Conservation (phyloP, 208 protist species). For the Acanthamoeba sp. region DNA sequence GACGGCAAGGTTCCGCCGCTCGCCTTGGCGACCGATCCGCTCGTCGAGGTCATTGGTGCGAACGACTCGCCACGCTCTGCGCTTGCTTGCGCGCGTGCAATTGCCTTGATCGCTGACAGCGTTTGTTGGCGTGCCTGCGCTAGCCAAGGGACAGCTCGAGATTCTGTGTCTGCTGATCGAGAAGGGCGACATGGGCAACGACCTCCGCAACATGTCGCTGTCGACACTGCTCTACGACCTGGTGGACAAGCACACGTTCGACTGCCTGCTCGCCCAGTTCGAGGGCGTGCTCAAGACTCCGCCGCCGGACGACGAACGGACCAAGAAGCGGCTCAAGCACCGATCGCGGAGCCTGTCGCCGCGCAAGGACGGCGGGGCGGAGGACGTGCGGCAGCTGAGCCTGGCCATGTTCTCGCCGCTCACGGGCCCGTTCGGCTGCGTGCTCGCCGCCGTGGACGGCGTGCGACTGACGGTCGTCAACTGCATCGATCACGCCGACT, state of each 20-base stretch:
- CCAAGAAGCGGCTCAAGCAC: not conserved
- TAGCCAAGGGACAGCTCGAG: constrained; percentile 60
- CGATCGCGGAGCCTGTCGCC: constrained; percentile 7
- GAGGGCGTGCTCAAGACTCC: not conserved
- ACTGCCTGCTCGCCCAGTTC: constrained; percentile 48
- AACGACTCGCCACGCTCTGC: not conserved
- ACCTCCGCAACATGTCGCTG: constrained; percentile 24
- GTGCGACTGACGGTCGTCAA: constrained; percentile 39
- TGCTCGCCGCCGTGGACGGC: constrained; percentile 1
- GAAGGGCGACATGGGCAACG: constrained; percentile 40
- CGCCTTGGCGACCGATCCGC: not conserved
- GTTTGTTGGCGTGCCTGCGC: no score
- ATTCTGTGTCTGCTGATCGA: constrained; percentile 72
- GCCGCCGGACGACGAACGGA: not conserved
- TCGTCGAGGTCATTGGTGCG: not conserved
- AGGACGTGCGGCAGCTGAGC: constrained; percentile 36
- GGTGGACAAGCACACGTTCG: constrained; percentile 34
- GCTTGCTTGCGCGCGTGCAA: not conserved
- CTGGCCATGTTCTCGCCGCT: constrained; percentile 52
- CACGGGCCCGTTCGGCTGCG: constrained; percentile 30
- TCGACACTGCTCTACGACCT: constrained; percentile 53
- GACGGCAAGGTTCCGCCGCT: not conserved
- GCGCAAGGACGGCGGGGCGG: not conserved
- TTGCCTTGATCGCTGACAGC: no score
- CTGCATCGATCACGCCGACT: not conserved